Conservation (phyloP, 2,329 filamentous ascomycete species). For the Cytospora paraplurivora region DNA sequence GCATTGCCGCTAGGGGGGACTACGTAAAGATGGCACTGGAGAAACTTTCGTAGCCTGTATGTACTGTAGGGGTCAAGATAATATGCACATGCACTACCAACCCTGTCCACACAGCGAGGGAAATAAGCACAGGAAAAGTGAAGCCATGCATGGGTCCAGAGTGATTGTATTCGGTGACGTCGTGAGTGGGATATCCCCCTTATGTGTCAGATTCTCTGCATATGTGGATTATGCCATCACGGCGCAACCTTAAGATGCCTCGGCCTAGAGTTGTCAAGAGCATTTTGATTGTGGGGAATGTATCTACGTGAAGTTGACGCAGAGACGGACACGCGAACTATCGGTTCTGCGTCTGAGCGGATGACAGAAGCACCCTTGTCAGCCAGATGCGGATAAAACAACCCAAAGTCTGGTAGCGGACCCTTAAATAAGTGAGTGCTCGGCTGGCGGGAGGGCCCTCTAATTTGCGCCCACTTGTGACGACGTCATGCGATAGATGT, state of each 20-base stretch:
- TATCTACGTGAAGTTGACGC: too few species aligned
- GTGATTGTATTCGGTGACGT: not conserved
- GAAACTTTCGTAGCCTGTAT: slow-evolving; percentile 12
- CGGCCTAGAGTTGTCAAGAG: too few species aligned
- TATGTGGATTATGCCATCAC: too few species aligned
- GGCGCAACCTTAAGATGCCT: too few species aligned
- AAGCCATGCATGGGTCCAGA: not conserved
- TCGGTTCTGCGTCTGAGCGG: too few species aligned
- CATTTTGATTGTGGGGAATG: too few species aligned
- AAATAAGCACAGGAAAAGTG: not conserved
- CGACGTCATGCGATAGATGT: not conserved
- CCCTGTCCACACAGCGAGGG: slow-evolving; percentile 2
- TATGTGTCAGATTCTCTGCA: too few species aligned
- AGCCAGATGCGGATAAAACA: too few species aligned
- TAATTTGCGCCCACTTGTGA: not conserved
- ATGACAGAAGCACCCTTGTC: too few species aligned
- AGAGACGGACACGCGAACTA: not conserved
- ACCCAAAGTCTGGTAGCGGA: not conserved
- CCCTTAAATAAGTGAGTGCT: not conserved
- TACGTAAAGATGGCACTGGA: slow-evolving; percentile 5
- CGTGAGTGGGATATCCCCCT: not conserved
- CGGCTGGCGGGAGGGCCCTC: not conserved
- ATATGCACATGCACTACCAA: slow-evolving; percentile 6
- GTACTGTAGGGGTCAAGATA: slow-evolving; percentile 10
- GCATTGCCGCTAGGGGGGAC: slow-evolving; percentile 11